A percentile compares a stretch with the other conserved stretches of the same genome.
Evolutionary conservation across 139 green algal species (phyloP).

Genomic region (Penium margaritaceum): DNA sequence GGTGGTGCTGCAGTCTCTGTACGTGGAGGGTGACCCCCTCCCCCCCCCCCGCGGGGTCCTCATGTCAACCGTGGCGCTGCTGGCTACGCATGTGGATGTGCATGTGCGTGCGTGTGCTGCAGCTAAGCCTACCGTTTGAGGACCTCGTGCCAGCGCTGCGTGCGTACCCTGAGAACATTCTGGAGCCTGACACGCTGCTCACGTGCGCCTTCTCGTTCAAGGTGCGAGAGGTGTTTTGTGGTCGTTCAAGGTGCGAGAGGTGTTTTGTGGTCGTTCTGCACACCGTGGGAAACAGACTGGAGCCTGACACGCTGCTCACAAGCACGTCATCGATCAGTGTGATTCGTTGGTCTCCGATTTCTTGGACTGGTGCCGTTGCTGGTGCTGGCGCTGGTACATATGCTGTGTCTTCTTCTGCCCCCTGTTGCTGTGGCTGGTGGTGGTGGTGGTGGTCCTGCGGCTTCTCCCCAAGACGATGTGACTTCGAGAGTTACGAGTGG

Average conservation of each 20-base stretch:
- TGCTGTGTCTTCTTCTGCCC: too few species aligned
- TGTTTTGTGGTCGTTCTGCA: not conserved
- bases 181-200: slow-evolving; percentile 31
- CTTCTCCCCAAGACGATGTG: not conserved
- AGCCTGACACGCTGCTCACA: not conserved
- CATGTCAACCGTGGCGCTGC: not conserved
- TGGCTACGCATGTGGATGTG: too few species aligned
- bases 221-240: slow-evolving; percentile 10
- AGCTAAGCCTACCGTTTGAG: slow-evolving; percentile 39
- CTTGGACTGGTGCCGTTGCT: too few species aligned
- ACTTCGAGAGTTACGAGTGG: not conserved
- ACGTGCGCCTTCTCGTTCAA: slow-evolving; percentile 36
- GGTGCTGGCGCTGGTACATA: too few species aligned
- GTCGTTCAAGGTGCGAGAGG: too few species aligned
- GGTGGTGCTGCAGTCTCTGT: not conserved
- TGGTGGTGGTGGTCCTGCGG: too few species aligned
- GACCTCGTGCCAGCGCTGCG: slow-evolving; percentile 21
- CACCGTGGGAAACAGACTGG: not conserved
- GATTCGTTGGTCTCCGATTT: not conserved
- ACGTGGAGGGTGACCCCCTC: not conserved
- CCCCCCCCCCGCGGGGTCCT: not conserved
- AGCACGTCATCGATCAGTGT: not conserved
- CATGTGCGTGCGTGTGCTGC: not conserved
- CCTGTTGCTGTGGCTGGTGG: too few species aligned
- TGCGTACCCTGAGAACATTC: slow-evolving; percentile 11